These are phyloP conservation scores for Triticum monococcum DNA, from an alignment of 176 grass and related monocot genomes.

Conservation along the genomic window DNA sequence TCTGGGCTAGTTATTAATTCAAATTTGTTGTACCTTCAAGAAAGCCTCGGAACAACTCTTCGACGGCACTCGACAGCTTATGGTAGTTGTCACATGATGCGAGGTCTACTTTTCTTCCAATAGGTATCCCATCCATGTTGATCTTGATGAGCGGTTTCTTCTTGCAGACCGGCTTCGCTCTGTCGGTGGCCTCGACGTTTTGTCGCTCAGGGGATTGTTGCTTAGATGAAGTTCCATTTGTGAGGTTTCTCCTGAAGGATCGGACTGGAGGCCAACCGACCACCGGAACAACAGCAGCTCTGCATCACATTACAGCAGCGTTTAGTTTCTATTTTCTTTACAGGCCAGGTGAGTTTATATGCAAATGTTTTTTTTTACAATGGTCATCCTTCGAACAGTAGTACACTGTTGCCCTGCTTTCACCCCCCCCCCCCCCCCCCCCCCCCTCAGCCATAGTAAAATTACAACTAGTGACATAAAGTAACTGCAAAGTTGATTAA, in stretches of 20 bases:
- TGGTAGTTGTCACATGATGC: constrained; percentile 52
- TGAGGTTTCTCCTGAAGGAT: constrained; percentile 80
- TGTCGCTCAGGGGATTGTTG: constrained; percentile 54
- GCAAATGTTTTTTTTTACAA: background rate
- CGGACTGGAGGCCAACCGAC: constrained; percentile 96
- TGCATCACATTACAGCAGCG: constrained; percentile 31
- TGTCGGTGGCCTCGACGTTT: constrained; percentile 37
- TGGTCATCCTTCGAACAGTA: background rate
- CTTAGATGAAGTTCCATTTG: constrained; percentile 57
- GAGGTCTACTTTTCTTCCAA: constrained; percentile 89
- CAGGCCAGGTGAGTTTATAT: background rate
- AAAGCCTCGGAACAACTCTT: constrained; percentile 75
- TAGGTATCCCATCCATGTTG: constrained; percentile 97
- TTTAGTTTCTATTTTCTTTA: background rate
- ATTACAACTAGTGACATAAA: constrained; percentile 4
- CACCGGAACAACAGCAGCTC: constrained; percentile 53
- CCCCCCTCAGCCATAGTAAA: background rate
- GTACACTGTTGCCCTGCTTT: background rate
- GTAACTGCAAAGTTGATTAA: constrained; percentile 10
- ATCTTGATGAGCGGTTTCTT: constrained; percentile 74
- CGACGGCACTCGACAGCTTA: constrained; percentile 54
- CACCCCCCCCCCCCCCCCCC: background rate
- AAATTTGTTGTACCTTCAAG: constrained; percentile 52
- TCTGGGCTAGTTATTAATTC: background rate
- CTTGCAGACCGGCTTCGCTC: constrained; percentile 35